phyloP scores from a whole-genome alignment of 305 asterid genomes.

The Fraxinus paxiana region DNA sequence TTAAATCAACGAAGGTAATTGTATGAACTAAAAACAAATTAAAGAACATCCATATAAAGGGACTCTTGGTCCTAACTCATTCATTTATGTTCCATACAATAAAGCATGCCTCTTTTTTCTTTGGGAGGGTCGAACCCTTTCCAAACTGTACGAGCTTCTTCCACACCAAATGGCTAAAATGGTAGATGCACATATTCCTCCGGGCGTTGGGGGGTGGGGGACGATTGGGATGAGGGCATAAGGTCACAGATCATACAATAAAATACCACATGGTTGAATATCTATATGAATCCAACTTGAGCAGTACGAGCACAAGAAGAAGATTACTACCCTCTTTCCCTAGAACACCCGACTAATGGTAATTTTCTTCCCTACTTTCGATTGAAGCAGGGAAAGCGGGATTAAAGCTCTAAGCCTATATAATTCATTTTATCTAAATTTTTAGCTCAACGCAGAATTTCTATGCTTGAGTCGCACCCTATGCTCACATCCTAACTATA shows the following conservation, averaged over 20 bases:
- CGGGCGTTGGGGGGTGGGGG: neutral
- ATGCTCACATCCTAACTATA: neutral
- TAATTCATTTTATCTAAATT: neutral
- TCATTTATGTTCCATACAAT: neutral
- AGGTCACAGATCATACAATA: neutral
- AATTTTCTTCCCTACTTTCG: neutral
- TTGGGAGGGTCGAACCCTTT: neutral
- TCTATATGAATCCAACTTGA: neutral
- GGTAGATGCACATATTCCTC: neutral
- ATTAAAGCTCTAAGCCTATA: neutral
- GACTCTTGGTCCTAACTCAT: neutral
- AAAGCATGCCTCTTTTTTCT: neutral
- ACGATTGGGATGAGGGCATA: neutral
- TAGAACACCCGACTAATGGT: neutral
- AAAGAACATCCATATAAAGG: neutral
- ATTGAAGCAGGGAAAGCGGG: neutral
- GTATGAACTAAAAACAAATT: neutral
- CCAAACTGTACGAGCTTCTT: neutral
- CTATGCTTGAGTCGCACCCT: neutral
- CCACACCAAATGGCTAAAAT: neutral
- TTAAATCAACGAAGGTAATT: neutral
- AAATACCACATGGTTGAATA: neutral
- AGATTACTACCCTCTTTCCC: neutral
- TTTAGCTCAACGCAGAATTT: neutral
- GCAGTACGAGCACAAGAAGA: neutral